Conservation (phyloP, 768 basidiomycete genomes). For the Pisolithus tinctorius region DNA sequence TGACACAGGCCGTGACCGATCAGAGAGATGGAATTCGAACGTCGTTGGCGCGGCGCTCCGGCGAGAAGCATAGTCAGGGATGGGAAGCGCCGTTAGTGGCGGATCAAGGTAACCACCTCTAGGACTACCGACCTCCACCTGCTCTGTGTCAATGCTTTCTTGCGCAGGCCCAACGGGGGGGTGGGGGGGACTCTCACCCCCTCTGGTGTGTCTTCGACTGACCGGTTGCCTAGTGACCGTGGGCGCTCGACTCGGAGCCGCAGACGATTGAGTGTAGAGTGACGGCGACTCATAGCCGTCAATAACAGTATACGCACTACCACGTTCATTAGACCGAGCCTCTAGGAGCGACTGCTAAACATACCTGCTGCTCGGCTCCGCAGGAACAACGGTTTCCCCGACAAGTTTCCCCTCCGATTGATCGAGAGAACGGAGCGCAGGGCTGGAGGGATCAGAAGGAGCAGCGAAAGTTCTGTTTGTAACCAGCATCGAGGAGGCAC, state of each 20-base stretch:
- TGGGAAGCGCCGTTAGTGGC: conserved; percentile 4
- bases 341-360: neutral
- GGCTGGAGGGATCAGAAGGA: neutral
- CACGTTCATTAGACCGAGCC: neutral
- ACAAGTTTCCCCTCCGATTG: neutral
- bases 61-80: conserved; percentile 1
- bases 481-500: neutral
- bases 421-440: neutral
- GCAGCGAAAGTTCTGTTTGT: neutral
- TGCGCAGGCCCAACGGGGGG: conserved; percentile 5
- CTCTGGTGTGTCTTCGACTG: neutral
- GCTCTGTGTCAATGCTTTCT: neutral
- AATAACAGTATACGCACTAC: neutral
- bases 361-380: neutral
- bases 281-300: conserved; percentile 2
- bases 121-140: neutral
- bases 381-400: neutral
- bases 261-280: conserved; percentile 5
- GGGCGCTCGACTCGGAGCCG: neutral
- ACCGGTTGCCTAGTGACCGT: neutral
- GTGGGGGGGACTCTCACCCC: neutral
- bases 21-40: conserved; percentile 6
- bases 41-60: neutral
- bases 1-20: neutral
- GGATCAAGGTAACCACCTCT: conserved; percentile 1